Percentiles rank a stretch among this genome's conserved stretches.
These are phyloP conservation scores for Lignosus rhinocerotis DNA, from an alignment of 1,284 basidiomycete species.

Conservation along the genomic window DNA sequence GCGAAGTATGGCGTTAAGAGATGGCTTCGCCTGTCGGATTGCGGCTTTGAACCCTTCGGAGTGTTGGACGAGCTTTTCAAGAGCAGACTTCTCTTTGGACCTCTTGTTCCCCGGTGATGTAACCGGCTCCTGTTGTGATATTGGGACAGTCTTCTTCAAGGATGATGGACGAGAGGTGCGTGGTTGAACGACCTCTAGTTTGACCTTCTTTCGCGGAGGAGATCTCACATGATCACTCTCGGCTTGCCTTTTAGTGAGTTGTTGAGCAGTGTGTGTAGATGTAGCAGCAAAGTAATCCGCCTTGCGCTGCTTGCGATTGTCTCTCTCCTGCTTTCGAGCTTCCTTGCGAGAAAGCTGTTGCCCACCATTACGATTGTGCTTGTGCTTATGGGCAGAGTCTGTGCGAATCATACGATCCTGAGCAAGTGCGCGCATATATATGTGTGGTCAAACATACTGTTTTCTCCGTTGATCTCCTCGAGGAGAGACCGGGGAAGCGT, in stretches of 20 bases:
- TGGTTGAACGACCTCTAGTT: conserved; percentile 18
- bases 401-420: no score
- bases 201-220: conserved; percentile 48
- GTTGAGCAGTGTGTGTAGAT: conserved; percentile 25
- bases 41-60: conserved; percentile 14
- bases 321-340: conserved; percentile 59
- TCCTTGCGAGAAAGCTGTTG: conserved; percentile 56
- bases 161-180: neutral
- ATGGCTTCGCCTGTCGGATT: conserved; percentile 4
- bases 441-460: neutral
- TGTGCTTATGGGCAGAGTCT: conserved; percentile 18
- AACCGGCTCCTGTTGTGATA: neutral
- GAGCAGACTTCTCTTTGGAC: conserved; percentile 24
- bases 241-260: conserved; percentile 29
- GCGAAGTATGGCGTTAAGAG: conserved; percentile 10
- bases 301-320: conserved; percentile 58
- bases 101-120: neutral
- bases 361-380: conserved; percentile 23
- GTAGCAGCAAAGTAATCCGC: conserved; percentile 50
- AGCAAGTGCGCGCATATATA: no score
- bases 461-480: conserved; percentile 31
- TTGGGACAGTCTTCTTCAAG: neutral
- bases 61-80: conserved; percentile 37
- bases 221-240: conserved; percentile 43
- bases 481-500: conserved; percentile 34